Percentiles rank a stretch among this genome's conserved stretches.
These are phyloP conservation scores for Fusarium transvaalense DNA, from an alignment of 2,329 filamentous ascomycete genomes.

Conservation along the genomic window DNA sequence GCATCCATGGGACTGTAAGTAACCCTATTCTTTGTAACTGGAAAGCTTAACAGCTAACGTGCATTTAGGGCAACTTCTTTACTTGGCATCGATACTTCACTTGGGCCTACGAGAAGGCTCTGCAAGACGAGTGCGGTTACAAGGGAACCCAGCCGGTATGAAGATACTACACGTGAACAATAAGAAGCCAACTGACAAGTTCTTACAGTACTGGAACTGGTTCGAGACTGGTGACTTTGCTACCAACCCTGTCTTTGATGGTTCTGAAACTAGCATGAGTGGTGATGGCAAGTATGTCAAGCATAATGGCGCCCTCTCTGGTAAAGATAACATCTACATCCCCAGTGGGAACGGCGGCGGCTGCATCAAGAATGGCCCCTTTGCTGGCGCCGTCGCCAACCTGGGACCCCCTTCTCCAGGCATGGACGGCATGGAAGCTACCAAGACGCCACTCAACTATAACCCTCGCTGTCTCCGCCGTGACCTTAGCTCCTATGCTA, in stretches of 20 bases:
- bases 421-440: conserved; percentile 17
- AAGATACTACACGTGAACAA: rapidly evolving
- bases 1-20: conserved; percentile 11
- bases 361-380: background rate
- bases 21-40: rapidly evolving
- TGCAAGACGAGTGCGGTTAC: conserved; percentile 17
- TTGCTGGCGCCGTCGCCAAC: conserved; percentile 1
- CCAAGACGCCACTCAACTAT: background rate
- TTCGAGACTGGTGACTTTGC: conserved; percentile 9
- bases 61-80: conserved; percentile 1
- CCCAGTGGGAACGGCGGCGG: conserved; percentile 1
- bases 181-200: rapidly evolving
- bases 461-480: conserved; percentile 11
- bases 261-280: conserved; percentile 17
- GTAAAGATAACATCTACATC: background rate
- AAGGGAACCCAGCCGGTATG: conserved; percentile 19
- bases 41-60: background rate
- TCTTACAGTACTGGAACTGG: conserved; percentile 17
- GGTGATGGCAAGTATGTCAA: conserved; percentile 13
- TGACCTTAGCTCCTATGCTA: background rate
- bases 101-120: conserved; percentile 11
- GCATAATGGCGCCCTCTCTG: conserved; percentile 5
- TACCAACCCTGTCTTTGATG: conserved; percentile 4
- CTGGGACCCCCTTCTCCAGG: conserved; percentile 10
- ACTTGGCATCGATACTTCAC: conserved; percentile 26